Conservation (phyloP, 129 eudicot species). For the Lactuca saligna region DNA sequence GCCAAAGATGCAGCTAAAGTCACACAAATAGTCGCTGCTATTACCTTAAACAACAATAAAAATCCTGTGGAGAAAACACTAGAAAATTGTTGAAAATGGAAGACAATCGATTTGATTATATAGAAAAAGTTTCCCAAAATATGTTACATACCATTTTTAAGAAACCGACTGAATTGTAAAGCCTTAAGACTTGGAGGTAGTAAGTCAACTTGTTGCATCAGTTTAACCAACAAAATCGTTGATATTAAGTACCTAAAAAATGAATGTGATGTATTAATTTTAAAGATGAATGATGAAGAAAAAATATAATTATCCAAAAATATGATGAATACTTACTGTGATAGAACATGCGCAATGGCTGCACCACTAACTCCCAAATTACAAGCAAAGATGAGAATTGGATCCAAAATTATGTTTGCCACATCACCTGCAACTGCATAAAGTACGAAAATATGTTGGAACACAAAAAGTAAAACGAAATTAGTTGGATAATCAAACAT, state of each 20-base stretch:
- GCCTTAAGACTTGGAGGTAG: conserved; percentile 61
- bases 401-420: conserved; percentile 71
- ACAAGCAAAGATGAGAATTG: conserved; percentile 68
- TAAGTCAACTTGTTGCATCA: conserved; percentile 64
- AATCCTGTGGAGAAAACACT: conserved; percentile 39
- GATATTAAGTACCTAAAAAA: conserved; percentile 32
- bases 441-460: neutral
- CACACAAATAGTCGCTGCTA: conserved; percentile 84
- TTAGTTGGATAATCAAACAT: neutral
- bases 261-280: neutral
- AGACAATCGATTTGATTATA: neutral
- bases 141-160: conserved; percentile 57
- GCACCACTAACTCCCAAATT: conserved; percentile 85
- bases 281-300: neutral
- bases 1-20: conserved; percentile 83
- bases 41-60: conserved; percentile 55
- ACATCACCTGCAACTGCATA: conserved; percentile 72
- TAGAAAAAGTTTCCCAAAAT: neutral
- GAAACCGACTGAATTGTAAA: conserved; percentile 67
- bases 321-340: conserved; percentile 52
- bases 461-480: neutral
- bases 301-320: neutral
- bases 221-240: conserved; percentile 51
- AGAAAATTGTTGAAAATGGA: neutral
- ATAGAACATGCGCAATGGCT: conserved; percentile 92